Base-by-base conservation (phyloP, 305 asterid species). In the Solanum hybrid region DNA sequence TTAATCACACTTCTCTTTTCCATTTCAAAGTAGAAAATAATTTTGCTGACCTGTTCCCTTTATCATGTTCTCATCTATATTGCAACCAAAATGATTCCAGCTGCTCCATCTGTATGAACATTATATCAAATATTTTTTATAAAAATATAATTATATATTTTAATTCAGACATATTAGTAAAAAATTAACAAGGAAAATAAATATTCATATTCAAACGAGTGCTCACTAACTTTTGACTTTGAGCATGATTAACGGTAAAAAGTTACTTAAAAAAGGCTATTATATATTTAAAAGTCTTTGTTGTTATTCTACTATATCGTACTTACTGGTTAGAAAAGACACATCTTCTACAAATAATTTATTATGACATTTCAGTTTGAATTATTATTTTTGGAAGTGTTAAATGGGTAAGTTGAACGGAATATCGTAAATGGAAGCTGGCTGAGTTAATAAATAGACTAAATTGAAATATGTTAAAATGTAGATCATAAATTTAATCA, bases 81-180 rank as follows among this genome's bases (percentile, higher is more conserved):
- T 71, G 89, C 98, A 95, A 12, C 79, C 91, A 85, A 96, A 96
- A 89, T 95, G 98, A 81, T 96, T 96, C 98, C 98, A 96, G 91
- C 98, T 96, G 91, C 92, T 96, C 98, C 98, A 96, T 91, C 98
- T 96, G 77, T 71, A 71, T 71, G 5, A 3, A 66, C 1, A n/a
- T 66, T 66, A 66, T 66, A 22, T 60, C 26, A 60, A 22, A 60
- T 60, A 60, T 7, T 60, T 60, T 20, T 20, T 20, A 20, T 7
- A 7, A 60, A 60, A 20, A 20, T 60, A 60, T 20, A 60, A 60
- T n/a, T 69, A 24, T 10, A 24, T 69, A 69, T 5, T 69, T 10
- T 10, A 69, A 69, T 56, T 56, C 69, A 56, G 10, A 56, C 9
- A 56, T 17, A 56, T 56, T 17, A 6, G 3, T 56, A 17, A 56